Evolutionary conservation across 208 protist genomes (phyloP).

Genomic region (Acanthamoeba triangularis): DNA sequence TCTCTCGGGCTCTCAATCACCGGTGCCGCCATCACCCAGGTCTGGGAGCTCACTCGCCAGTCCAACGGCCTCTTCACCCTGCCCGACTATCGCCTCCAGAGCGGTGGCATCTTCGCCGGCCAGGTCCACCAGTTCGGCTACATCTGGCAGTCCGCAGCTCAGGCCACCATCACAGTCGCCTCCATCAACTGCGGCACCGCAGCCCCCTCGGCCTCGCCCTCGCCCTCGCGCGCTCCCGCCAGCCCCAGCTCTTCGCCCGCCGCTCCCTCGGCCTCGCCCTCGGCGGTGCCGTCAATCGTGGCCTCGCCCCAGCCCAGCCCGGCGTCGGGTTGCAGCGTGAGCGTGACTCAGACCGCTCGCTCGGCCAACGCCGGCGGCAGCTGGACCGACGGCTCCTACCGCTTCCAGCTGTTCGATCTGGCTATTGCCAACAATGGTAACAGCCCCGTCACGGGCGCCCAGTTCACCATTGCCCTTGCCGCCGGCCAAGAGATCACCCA

Average conservation of each 20-base stretch:
- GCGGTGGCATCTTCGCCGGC: constrained; percentile 1
- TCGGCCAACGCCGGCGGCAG: neutral
- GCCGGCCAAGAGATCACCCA: neutral
- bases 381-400: neutral
- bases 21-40: neutral
- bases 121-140: too few species aligned
- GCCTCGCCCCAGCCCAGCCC: neutral
- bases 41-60: constrained; percentile 11
- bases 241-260: neutral
- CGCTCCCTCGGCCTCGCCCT: neutral
- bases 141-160: neutral
- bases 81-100: constrained; percentile 25
- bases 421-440: neutral
- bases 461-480: neutral
- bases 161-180: constrained; percentile 7
- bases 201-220: too few species aligned
- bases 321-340: neutral
- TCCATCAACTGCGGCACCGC: neutral
- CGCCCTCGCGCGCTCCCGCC: neutral
- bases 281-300: neutral
- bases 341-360: neutral
- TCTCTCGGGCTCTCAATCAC: neutral
- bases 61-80: constrained; percentile 30
- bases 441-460: neutral
- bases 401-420: neutral